Evolutionary conservation across 352 stramenopile genomes (phyloP).

Genomic region (Phytophthora ramorum): DNA sequence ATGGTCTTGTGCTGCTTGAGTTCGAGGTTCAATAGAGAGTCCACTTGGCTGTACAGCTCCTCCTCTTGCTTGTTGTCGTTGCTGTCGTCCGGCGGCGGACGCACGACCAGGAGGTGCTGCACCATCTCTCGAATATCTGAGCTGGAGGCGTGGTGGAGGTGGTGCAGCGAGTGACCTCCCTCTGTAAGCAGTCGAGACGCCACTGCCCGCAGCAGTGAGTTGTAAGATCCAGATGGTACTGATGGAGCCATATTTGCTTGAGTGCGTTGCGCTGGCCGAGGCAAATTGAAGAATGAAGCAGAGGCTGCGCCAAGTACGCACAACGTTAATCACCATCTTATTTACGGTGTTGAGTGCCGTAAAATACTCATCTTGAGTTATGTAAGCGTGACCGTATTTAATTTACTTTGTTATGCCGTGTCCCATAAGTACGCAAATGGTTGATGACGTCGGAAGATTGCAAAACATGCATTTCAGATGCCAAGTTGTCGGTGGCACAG

Average conservation of each 20-base stretch:
- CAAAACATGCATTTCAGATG: not conserved
- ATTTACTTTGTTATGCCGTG: not conserved
- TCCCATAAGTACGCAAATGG: not conserved
- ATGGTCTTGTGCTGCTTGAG: constrained; percentile 25
- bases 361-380: not conserved
- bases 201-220: constrained; percentile 34
- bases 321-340: not conserved
- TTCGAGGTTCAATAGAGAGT: constrained; percentile 35
- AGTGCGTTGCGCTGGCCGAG: constrained; percentile 8
- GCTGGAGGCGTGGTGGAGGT: constrained; percentile 43
- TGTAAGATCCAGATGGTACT: constrained; percentile 33
- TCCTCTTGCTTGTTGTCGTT: constrained; percentile 36
- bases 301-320: not conserved
- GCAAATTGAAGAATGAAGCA: constrained; percentile 31
- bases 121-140: constrained; percentile 59
- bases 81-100: constrained; percentile 40
- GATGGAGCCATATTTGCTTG: constrained; percentile 19
- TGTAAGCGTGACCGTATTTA: too few species aligned
- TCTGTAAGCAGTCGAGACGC: constrained; percentile 48
- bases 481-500: too few species aligned
- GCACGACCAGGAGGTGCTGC: constrained; percentile 58
- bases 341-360: not conserved
- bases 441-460: not conserved
- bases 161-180: constrained; percentile 42
- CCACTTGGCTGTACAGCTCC: constrained; percentile 44